Conservation (phyloP, 2,329 filamentous ascomycete species). For the Beauveria asiatica region DNA sequence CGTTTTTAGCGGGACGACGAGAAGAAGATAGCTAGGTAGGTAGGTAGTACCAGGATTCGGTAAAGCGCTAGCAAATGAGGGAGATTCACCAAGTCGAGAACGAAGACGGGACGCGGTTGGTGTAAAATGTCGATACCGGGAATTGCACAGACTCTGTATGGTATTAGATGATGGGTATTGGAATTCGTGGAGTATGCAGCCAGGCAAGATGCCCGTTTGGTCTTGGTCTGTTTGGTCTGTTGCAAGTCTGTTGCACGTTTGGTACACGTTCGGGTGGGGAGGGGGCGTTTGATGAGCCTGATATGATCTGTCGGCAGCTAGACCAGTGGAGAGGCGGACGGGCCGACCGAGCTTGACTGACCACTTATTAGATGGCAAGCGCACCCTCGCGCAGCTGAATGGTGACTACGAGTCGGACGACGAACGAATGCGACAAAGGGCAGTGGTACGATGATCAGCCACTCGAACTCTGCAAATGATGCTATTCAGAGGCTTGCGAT, state of each 20-base stretch:
- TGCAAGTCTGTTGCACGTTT: not conserved
- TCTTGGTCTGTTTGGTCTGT: not conserved
- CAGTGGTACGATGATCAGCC: no score
- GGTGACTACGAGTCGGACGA: not conserved
- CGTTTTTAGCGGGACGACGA: not conserved
- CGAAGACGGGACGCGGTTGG: not conserved
- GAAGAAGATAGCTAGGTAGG: no score
- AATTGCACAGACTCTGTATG: not conserved
- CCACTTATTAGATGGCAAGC: not conserved
- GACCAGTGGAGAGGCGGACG: not conserved
- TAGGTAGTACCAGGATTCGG: no score
- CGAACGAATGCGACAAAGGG: no score
- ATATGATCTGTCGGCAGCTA: slow-evolving; percentile 7
- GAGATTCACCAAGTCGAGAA: not conserved
- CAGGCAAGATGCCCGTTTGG: no score
- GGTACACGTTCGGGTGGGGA: not conserved
- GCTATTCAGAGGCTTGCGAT: no score
- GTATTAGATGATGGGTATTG: no score
- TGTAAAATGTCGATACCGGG: not conserved
- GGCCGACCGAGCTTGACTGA: no score
- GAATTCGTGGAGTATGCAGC: not conserved
- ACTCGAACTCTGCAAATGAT: no score
- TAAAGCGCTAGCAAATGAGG: not conserved
- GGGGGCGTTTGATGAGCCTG: slow-evolving; percentile 6
- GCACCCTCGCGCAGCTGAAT: not conserved